Base-by-base conservation (phyloP, 1,139 yeast species). In the Taphrina sp. region DNA sequence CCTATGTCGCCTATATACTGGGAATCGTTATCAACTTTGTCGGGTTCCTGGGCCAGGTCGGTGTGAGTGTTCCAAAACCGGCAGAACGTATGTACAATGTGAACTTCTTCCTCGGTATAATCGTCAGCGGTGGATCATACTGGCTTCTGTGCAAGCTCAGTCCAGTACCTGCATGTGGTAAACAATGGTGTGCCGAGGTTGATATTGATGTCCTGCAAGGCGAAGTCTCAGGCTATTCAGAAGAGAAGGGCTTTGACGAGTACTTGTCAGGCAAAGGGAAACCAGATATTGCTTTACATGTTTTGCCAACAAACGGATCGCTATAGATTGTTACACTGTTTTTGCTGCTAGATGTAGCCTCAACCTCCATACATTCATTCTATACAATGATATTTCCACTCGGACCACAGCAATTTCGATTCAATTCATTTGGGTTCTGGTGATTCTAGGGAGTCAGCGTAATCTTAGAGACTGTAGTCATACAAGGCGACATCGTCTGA, bases 31-130 rank as follows among this genome's bases (percentile, higher is more conserved):
- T 95, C 52, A 88, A 87, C 66, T 82, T 88, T 64, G 88, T 85
- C 35, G 96, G 96, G 1, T 88, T 88, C 64, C 94, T 85, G 23
- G 95, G 95, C 60, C 89, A 83, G 3, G 81, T 82, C 16, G 87
- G 83, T 24, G 77, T 29, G 14, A 76, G 37, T 16, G 90, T 88
- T n/a, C 94, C 95, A 7, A 74, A 76, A 57, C 95, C 94, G 26
- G 95, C 95, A 2, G 77, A 81, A 43, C 73, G 80, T 59, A 77
- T 88, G 39, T 88, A 85, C 73, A 73, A 82, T 60, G 70, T 88
- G 63, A 83, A 82, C 68, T 88, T 83, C 72, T 80, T 86, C 65
- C 76, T 82, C 61, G 96, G 96, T 0, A 85, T 83, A 70, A 66
- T 78, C 45, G 69, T 79, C 7, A 76, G 95, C 1, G 75, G 76